Evolutionary conservation across 2,329 filamentous ascomycete genomes (phyloP), one percentile per base, ranked within the genome.

Genomic region (Aurifilum marmelostoma): DNA sequence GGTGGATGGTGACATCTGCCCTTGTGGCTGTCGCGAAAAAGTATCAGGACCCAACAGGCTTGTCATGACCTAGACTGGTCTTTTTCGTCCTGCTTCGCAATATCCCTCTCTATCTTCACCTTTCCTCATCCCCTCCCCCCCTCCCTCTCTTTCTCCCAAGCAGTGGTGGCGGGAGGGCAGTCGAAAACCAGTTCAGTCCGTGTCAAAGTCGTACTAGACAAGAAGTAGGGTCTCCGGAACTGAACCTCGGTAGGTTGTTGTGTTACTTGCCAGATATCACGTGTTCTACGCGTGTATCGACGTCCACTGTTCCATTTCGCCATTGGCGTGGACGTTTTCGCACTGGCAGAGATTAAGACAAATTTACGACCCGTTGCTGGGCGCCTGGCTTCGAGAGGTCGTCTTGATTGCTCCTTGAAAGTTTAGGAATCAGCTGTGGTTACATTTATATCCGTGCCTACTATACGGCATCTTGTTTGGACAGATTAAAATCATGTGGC

Each of bases 361-460:
- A 68, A 63, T 75, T 61, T 75, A 32, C 14, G 52, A 56, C 75
- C 75, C 75, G 75, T 76, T 76, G 74, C 75, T 76, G 75, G 75
- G 75, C 75, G 72, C 75, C 75, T 74, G 73, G 70, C 70, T 73
- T 74, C 65, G 72, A 76, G 71, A 75, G 74, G 71, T 71, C 75
- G 74, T 76, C 74, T 76, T 76, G 75, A 69, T 67, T 73, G 5
- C 72, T 75, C 71, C 16, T 67, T 70, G 75, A 76, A 68, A 72
- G 63, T 72, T 69, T 69, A 74, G 75, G 75, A 76, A 76, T 76
- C 75, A 76, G 75, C 74, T 76, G 75, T 73, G 75, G 75, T 75
- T 71, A 76, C 74, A 76, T 71, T n/a, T 62, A 29, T 11, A 0
- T 3, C 34, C 11, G 43, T 21, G 4, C n/a, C n/a, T n/a, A n/a